These are phyloP conservation scores for Ascochyta fabae DNA, from an alignment of 2,329 filamentous ascomycete genomes.

Conservation along the genomic window DNA sequence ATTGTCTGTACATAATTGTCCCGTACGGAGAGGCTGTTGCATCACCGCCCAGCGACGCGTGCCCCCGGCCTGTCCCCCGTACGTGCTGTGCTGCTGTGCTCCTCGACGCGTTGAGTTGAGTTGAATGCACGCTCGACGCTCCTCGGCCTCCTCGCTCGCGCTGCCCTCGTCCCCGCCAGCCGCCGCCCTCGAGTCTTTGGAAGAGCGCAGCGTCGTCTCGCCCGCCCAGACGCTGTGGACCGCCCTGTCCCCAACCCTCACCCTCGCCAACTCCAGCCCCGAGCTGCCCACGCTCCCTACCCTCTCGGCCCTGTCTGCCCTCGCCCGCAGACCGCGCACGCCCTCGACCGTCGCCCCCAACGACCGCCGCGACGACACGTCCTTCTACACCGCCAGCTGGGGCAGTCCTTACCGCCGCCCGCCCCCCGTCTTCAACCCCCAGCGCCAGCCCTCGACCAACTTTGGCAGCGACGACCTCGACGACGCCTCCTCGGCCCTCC, in stretches of 20 bases:
- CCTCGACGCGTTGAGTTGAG: constrained; percentile 38
- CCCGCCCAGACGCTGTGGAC: constrained; percentile 49
- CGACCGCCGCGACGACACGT: constrained; percentile 55
- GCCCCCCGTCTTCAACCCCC: constrained; percentile 52
- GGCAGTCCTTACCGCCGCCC: constrained; percentile 84
- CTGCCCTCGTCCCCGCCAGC: constrained; percentile 45
- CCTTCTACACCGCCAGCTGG: constrained; percentile 81
- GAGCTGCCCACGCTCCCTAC: constrained; percentile 49
- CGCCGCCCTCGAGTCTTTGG: constrained; percentile 35
- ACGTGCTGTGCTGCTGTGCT: no score
- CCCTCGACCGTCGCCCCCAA: constrained; percentile 45
- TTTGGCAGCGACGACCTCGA: constrained; percentile 50
- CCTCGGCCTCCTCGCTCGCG: constrained; percentile 36
- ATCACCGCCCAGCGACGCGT: constrained; percentile 28
- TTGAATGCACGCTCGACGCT: constrained; percentile 52
- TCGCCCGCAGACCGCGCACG: constrained; percentile 42
- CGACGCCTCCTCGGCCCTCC: constrained; percentile 44
- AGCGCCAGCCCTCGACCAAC: constrained; percentile 36
- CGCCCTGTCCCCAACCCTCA: constrained; percentile 49
- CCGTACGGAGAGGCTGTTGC: constrained; percentile 16
- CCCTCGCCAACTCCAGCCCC: constrained; percentile 51
- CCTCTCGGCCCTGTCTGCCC: constrained; percentile 33
- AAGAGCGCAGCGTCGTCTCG: constrained; percentile 37
- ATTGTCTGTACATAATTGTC: neutral
- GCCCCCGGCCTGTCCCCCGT: constrained; percentile 1